A percentile compares a stretch with the other conserved stretches of the same genome.
These are phyloP conservation scores for Spiromastix sp. DNA, from an alignment of 2,329 filamentous ascomycete species.

Conservation along the genomic window DNA sequence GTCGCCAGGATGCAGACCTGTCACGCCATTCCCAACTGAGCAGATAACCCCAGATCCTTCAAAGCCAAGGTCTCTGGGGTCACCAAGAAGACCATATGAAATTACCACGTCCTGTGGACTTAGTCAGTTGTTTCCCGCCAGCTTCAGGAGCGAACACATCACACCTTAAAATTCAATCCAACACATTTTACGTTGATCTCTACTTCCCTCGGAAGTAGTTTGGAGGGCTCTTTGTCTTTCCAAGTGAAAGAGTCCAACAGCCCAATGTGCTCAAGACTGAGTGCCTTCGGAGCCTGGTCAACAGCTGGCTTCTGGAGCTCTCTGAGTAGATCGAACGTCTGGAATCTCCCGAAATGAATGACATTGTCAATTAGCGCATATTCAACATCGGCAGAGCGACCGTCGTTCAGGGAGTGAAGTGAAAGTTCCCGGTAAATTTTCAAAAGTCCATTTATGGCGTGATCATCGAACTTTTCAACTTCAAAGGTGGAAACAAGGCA, in stretches of 20 bases:
- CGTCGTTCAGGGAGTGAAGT: too few species aligned
- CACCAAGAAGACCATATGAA: conserved; percentile 14
- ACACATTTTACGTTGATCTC: conserved; percentile 3
- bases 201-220: conserved; percentile 1
- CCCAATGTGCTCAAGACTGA: too few species aligned
- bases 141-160: too few species aligned
- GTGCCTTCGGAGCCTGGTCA: too few species aligned
- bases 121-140: too few species aligned
- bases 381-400: conserved; percentile 4
- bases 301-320: too few species aligned
- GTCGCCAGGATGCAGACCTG: conserved; percentile 29
- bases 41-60: conserved; percentile 33
- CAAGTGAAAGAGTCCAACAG: not conserved
- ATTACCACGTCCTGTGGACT: conserved; percentile 14
- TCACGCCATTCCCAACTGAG: conserved; percentile 19
- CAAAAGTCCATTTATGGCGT: too few species aligned
- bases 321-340: too few species aligned
- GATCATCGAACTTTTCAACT: too few species aligned
- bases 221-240: not conserved
- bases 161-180: conserved; percentile 5
- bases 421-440: too few species aligned
- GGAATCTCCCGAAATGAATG: not conserved
- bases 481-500: too few species aligned
- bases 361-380: not conserved
- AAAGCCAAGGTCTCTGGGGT: conserved; percentile 27